phyloP scores from a whole-genome alignment of 805 yeast species.

The Myxozyma nipponensis region DNA sequence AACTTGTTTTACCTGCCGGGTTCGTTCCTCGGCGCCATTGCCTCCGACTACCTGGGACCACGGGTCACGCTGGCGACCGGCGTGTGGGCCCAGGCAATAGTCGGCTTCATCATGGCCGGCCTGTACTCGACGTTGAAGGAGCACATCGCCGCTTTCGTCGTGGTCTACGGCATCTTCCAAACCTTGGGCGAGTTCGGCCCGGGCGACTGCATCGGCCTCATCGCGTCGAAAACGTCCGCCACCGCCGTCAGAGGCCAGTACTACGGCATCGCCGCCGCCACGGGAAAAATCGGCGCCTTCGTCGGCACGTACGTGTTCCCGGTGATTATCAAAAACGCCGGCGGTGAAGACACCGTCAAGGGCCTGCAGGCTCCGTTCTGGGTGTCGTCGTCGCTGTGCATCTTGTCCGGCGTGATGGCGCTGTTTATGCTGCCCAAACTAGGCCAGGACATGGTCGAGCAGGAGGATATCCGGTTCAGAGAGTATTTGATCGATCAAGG shows the following conservation, averaged over 20 bases:
- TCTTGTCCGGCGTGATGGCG: slow-evolving; percentile 66
- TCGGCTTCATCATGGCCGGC: slow-evolving; percentile 84
- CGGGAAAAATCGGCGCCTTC: slow-evolving; percentile 90
- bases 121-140: slow-evolving; percentile 51
- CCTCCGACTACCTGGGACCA: slow-evolving; percentile 90
- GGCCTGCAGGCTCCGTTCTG: slow-evolving; percentile 79
- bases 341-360: slow-evolving; percentile 42
- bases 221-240: slow-evolving; percentile 82
- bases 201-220: slow-evolving; percentile 85
- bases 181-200: slow-evolving; percentile 92
- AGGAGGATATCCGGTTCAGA: slow-evolving; percentile 71
- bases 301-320: slow-evolving; percentile 90
- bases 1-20: slow-evolving; percentile 90
- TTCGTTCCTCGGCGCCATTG: slow-evolving; percentile 75
- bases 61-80: slow-evolving; percentile 71
- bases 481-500: slow-evolving; percentile 65
- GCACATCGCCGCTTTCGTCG: slow-evolving; percentile 73
- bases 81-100: slow-evolving; percentile 63
- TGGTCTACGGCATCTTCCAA: slow-evolving; percentile 81
- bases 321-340: slow-evolving; percentile 57
- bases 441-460: slow-evolving; percentile 75
- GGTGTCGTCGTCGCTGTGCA: slow-evolving; percentile 72
- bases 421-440: slow-evolving; percentile 72
- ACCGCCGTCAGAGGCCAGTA: slow-evolving; percentile 87
- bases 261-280: slow-evolving; percentile 87